Evolutionary conservation across 345 rosid species (phyloP).

Genomic region (Eutrema heterophyllum): DNA sequence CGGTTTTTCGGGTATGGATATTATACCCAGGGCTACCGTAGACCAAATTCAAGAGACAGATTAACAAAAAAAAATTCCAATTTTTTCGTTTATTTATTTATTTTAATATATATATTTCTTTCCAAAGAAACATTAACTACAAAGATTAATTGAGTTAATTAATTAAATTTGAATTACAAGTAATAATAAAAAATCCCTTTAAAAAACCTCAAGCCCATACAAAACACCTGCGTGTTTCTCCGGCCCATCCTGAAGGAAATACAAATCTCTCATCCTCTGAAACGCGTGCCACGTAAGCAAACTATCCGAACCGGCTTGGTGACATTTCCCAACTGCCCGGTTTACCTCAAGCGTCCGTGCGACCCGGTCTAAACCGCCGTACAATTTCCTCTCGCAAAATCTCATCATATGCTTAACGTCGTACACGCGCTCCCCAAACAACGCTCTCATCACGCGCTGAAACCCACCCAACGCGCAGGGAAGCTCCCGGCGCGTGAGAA

Average conservation of each 20-base stretch:
- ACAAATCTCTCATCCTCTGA: slow-evolving; percentile 61
- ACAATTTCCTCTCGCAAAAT: slow-evolving; percentile 49
- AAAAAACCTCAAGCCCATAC: slow-evolving; percentile 59
- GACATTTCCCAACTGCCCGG: slow-evolving; percentile 78
- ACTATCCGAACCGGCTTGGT: slow-evolving; percentile 92
- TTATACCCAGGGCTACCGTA: no score
- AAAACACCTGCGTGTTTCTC: slow-evolving; percentile 74
- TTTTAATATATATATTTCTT: no score
- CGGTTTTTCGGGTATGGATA: no score
- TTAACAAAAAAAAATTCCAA: no score
- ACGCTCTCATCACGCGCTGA: slow-evolving; percentile 36
- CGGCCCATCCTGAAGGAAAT: slow-evolving; percentile 52
- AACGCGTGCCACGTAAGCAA: slow-evolving; percentile 86
- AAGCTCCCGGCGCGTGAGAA: slow-evolving; percentile 56
- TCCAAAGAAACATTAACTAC: neutral
- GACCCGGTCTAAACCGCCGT: slow-evolving; percentile 75
- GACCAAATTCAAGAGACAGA: no score
- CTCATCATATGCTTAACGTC: slow-evolving; percentile 80
- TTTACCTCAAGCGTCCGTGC: slow-evolving; percentile 50
- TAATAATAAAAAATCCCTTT: neutral
- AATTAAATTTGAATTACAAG: slow-evolving; percentile 6
- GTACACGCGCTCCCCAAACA: slow-evolving; percentile 60
- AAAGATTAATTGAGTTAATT: neutral
- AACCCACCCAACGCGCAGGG: slow-evolving; percentile 53
- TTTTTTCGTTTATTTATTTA: no score